Evolutionary conservation across 257 asterid genomes (phyloP).

Genomic region (Scutellaria barbata): DNA sequence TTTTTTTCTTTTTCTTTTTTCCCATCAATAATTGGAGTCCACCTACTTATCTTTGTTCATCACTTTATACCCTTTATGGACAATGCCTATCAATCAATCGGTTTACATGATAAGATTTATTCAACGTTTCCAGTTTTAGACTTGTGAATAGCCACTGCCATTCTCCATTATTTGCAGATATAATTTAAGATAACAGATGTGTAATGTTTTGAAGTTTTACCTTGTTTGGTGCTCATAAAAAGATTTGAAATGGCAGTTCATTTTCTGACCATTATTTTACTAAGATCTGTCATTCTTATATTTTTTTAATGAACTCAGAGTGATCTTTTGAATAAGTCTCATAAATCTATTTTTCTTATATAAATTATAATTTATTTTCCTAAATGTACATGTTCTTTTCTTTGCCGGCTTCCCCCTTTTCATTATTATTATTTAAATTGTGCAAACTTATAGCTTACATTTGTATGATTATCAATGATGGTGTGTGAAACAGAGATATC

Average conservation of each 20-base stretch:
- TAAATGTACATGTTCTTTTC: neutral
- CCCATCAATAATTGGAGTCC: conserved; percentile 34
- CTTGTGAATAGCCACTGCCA: neutral
- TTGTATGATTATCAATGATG: neutral
- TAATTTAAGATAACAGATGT: neutral
- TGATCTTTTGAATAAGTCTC: too few species aligned
- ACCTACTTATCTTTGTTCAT: conserved; percentile 30
- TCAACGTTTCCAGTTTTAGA: conserved; percentile 8
- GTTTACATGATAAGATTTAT: conserved; percentile 24
- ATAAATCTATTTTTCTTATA: too few species aligned
- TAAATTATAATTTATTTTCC: neutral
- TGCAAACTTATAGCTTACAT: neutral
- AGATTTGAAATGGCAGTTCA: neutral
- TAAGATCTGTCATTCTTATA: neutral
- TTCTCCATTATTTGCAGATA: neutral
- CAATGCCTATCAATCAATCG: conserved; percentile 25
- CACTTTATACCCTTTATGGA: conserved; percentile 22
- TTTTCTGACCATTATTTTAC: conserved; percentile 1
- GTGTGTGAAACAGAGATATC: conserved; percentile 19
- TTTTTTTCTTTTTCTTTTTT: neutral
- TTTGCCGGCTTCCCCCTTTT: conserved; percentile 26
- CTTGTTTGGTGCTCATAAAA: conserved; percentile 11
- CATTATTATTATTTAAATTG: neutral
- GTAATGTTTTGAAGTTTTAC: conserved; percentile 5
- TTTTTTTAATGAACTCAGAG: too few species aligned